These are phyloP conservation scores for Dissoconium aciculare DNA, from an alignment of 2,329 filamentous ascomycete species.

Conservation along the genomic window DNA sequence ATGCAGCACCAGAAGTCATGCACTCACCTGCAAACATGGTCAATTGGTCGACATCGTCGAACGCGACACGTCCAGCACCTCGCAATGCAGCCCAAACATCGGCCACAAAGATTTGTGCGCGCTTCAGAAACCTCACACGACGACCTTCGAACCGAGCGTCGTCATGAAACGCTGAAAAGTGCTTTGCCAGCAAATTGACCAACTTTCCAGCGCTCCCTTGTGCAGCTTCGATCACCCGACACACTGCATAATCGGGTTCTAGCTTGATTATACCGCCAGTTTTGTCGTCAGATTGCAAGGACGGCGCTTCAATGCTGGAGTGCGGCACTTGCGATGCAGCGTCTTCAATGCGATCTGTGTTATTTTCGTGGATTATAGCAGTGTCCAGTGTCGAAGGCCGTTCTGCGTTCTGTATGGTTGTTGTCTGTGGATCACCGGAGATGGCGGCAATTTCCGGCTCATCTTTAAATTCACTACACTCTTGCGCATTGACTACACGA, in stretches of 20 bases:
- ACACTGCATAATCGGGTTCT: slow-evolving; percentile 37
- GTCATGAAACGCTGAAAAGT: slow-evolving; percentile 79
- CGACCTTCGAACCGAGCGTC: slow-evolving; percentile 60
- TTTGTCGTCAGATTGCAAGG: too few species aligned
- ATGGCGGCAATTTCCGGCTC: neutral
- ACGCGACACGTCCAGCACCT: slow-evolving; percentile 61
- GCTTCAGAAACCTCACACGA: slow-evolving; percentile 71
- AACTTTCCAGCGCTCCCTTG: slow-evolving; percentile 66
- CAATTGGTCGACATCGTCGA: slow-evolving; percentile 82
- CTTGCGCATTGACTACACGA: too few species aligned
- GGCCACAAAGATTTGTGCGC: slow-evolving; percentile 89
- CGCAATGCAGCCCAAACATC: slow-evolving; percentile 95
- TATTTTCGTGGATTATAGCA: too few species aligned
- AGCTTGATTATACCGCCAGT: too few species aligned
- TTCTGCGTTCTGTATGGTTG: slow-evolving; percentile 1
- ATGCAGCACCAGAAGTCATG: too few species aligned
- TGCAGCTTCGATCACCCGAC: slow-evolving; percentile 58
- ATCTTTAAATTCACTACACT: too few species aligned
- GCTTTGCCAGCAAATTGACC: slow-evolving; percentile 68
- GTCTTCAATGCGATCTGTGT: too few species aligned
- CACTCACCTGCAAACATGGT: slow-evolving; percentile 76
- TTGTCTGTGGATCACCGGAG: neutral
- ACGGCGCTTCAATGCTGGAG: too few species aligned
- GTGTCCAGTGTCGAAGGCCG: too few species aligned
- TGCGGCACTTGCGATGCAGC: too few species aligned